These are phyloP conservation scores for Xylariaceae sp. DNA, from an alignment of 2,329 filamentous ascomycete genomes.

Conservation along the genomic window DNA sequence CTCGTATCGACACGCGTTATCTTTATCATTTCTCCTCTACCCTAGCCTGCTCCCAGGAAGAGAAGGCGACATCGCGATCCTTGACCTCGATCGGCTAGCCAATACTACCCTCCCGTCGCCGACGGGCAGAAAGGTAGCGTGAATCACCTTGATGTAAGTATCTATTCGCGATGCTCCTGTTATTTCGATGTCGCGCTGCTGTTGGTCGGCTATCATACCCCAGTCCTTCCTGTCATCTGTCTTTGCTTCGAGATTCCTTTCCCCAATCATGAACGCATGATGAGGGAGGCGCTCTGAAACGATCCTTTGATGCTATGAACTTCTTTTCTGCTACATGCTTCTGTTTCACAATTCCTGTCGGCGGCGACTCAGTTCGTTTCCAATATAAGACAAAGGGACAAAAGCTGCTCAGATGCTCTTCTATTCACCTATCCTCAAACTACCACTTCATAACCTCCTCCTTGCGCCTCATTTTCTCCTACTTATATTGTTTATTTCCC, in stretches of 20 bases:
- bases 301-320: slow-evolving; percentile 7
- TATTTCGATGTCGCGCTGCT: neutral
- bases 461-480: neutral
- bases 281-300: neutral
- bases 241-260: slow-evolving; percentile 13
- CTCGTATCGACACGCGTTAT: slow-evolving; percentile 12
- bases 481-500: neutral
- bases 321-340: neutral
- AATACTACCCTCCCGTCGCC: neutral
- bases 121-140: neutral
- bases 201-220: neutral
- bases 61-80: neutral
- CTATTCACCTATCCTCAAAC: neutral
- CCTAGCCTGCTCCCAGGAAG: neutral
- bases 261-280: neutral
- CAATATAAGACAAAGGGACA: slow-evolving; percentile 9
- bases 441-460: neutral
- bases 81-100: neutral
- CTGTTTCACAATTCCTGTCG: slow-evolving; percentile 24
- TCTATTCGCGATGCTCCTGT: neutral
- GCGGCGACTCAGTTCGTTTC: slow-evolving; percentile 4
- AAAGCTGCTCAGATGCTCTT: slow-evolving; percentile 8
- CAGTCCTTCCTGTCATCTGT: slow-evolving; percentile 13
- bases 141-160: slow-evolving; percentile 8
- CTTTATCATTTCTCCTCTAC: slow-evolving; percentile 2